phyloP scores from a whole-genome alignment of 2,329 filamentous ascomycete genomes.

The Cordyceps cicadae region DNA sequence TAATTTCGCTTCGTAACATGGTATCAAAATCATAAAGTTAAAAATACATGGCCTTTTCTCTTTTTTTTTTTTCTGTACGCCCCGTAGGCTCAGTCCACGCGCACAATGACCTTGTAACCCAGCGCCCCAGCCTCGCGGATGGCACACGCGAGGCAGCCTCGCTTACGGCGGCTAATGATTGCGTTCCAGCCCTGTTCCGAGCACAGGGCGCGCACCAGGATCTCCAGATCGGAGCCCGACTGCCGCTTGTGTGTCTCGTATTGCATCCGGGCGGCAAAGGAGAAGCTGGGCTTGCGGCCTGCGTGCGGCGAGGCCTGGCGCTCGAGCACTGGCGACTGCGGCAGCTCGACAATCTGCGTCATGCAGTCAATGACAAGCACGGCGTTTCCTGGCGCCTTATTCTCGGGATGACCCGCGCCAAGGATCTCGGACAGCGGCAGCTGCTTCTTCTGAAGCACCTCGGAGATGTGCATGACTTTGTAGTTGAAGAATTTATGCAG shows the following conservation, averaged over 20 bases:
- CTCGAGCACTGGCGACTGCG: slow-evolving; percentile 40
- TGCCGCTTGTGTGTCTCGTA: slow-evolving; percentile 49
- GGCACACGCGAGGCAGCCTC: slow-evolving; percentile 65
- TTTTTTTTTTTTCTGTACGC: background rate
- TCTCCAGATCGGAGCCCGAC: slow-evolving; percentile 58
- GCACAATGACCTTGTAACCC: slow-evolving; percentile 59
- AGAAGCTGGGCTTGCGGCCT: slow-evolving; percentile 30
- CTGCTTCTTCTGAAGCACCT: slow-evolving; percentile 41
- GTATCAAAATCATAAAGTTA: background rate
- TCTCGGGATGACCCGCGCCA: slow-evolving; percentile 24
- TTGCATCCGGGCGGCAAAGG: slow-evolving; percentile 44
- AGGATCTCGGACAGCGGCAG: slow-evolving; percentile 41
- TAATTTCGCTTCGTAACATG: slow-evolving; percentile 1
- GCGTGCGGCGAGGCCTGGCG: slow-evolving; percentile 25
- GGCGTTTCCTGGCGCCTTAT: slow-evolving; percentile 21
- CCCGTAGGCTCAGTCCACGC: slow-evolving; percentile 37
- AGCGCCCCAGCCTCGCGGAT: slow-evolving; percentile 66
- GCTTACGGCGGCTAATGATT: slow-evolving; percentile 55
- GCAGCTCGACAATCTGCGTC: slow-evolving; percentile 40
- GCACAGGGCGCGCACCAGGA: slow-evolving; percentile 64
- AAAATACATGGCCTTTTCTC: background rate
- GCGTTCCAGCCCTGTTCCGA: slow-evolving; percentile 68
- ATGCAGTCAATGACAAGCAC: slow-evolving; percentile 59
- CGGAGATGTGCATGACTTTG: slow-evolving; percentile 49
- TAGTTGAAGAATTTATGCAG: slow-evolving; percentile 57